phyloP scores from a whole-genome alignment of 768 basidiomycete species.

The Podaxis mareebaensis region DNA sequence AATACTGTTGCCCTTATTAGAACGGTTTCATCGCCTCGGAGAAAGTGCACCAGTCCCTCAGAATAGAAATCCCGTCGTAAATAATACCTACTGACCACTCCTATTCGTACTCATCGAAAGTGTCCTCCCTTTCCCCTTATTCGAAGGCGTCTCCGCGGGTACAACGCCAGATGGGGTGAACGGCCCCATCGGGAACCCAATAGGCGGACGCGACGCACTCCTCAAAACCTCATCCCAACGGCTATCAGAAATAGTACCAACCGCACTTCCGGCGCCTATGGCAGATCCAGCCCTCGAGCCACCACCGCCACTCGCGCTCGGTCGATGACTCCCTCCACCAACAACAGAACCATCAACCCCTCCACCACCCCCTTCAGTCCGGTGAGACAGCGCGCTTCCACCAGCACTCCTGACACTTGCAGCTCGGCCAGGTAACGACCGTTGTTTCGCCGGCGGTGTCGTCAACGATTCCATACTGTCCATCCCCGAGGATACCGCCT shows the following conservation, averaged over 20 bases:
- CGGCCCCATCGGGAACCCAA: not conserved
- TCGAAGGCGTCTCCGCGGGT: conserved; percentile 1
- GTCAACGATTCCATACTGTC: conserved; percentile 30
- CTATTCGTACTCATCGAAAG: conserved; percentile 10
- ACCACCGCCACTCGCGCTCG: not conserved
- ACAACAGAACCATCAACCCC: not conserved
- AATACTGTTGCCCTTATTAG: too few species aligned
- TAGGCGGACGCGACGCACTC: not conserved
- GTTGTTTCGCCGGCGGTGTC: conserved; percentile 25
- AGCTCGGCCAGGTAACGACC: not conserved
- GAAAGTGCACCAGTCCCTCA: too few species aligned
- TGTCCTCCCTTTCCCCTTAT: conserved; percentile 1
- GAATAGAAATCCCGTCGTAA: not conserved
- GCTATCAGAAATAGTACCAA: not conserved
- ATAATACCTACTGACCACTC: conserved; percentile 1
- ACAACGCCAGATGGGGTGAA: not conserved
- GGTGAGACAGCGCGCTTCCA: conserved; percentile 2
- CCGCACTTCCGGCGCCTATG: not conserved
- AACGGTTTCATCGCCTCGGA: too few species aligned
- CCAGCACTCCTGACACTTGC: conserved; percentile 5
- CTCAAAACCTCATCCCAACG: conserved; percentile 1
- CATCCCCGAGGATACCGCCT: conserved; percentile 30
- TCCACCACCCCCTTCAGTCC: not conserved
- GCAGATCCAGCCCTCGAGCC: conserved; percentile 1
- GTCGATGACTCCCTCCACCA: not conserved